Evolutionary conservation across 345 rosid species (phyloP), one percentile per base, ranked within the genome.

Genomic region (Hypericum perforatum): DNA sequence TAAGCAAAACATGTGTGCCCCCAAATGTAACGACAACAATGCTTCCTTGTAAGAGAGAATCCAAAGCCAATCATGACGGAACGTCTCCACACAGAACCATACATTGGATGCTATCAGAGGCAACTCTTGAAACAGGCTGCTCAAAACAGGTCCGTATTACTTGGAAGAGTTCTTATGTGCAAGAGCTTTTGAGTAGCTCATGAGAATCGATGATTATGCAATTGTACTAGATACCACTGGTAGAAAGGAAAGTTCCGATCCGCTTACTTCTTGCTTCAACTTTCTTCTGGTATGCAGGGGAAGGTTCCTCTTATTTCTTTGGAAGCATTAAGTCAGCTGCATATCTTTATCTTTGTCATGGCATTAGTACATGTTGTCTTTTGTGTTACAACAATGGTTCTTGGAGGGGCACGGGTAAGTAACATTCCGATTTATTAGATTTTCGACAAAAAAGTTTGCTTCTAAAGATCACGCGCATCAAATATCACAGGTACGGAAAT

Each of bases 311-410:
- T 84, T 43, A 49, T 90, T 52, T 73, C 95, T 7, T 13, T 76
- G 70, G 95, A 90, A 73, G 94, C 91, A 7, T 55, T 90, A 51
- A 89, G 86, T 69, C 87, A 90, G 45, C 82, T 90, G 48, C 98
- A 91, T 67, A 87, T 82, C 43, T 86, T 86, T 57, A 78, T 90
- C 64, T 90, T 90, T 59, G 95, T 84, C 8, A 40, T 90, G 69
- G 97, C 97, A 12, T 73, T 90, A 46, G 78, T 85, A 47, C 97
- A 90, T 39, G 89, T 76, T 38, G 60, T 82, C 63, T 90, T 84
- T 70, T 90, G 97, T 41, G 89, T 58, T 47, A 56, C 72, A 16
- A 90, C 94, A 7, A 80, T 84, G 87, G 62, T 82, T 70, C 91
- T 90, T 48, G 94, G 87, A 55, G 81, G 85, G 44, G 76, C 77